Evolutionary conservation across 2,329 filamentous ascomycete genomes (phyloP).

Genomic region (Fusarium tanahbumbuense): DNA sequence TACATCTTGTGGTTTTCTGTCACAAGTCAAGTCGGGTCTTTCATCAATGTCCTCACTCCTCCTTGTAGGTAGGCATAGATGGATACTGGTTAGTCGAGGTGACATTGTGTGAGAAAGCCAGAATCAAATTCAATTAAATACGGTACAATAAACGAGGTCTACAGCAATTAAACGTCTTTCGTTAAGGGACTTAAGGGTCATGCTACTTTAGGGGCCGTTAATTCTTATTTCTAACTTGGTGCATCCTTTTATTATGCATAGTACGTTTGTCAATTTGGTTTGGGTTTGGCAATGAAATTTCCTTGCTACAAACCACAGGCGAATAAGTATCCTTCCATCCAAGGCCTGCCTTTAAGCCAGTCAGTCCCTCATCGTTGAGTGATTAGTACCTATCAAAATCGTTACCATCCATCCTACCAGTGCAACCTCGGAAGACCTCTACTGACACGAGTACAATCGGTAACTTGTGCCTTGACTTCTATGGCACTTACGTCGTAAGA

Average conservation of each 20-base stretch:
- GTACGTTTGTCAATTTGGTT: background rate
- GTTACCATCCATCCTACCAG: conserved; percentile 10
- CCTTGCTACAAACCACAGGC: background rate
- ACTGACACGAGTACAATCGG: background rate
- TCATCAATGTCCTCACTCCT: background rate
- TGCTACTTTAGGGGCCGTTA: conserved; percentile 39
- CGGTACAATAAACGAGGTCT: conserved; percentile 10
- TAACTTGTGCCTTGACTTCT: background rate
- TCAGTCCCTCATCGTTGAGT: background rate
- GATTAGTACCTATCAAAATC: background rate
- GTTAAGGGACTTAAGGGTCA: conserved; percentile 31
- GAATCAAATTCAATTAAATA: conserved; percentile 11
- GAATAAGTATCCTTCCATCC: background rate
- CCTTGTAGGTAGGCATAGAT: background rate
- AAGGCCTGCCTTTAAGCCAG: background rate
- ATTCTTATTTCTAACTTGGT: conserved; percentile 26
- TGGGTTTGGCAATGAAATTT: background rate
- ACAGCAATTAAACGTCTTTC: conserved; percentile 29
- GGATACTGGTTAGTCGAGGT: no score
- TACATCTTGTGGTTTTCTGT: background rate
- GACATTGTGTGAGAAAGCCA: background rate
- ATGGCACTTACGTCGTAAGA: background rate
- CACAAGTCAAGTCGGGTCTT: background rate
- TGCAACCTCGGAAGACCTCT: background rate
- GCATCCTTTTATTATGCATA: conserved; percentile 26